Conservation (phyloP, 2,329 filamentous ascomycete genomes). For the Sclerotinia glacialis region DNA sequence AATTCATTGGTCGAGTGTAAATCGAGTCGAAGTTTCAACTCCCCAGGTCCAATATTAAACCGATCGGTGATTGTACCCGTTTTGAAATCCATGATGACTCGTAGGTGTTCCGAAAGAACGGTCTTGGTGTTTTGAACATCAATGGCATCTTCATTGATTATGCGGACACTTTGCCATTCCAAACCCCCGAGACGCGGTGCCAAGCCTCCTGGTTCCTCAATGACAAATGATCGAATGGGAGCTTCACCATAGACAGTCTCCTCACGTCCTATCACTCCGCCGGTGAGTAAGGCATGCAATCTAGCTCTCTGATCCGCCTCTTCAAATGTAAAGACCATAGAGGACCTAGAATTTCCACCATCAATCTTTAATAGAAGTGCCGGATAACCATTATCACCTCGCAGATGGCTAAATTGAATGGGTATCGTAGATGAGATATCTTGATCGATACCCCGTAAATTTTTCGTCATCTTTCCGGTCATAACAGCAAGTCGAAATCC, state of each 20-base stretch:
- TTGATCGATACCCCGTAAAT: conserved; percentile 73
- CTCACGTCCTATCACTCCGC: conserved; percentile 63
- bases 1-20: conserved; percentile 58
- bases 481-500: conserved; percentile 77
- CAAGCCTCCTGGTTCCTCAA: conserved; percentile 50
- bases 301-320: conserved; percentile 67
- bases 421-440: conserved; percentile 62
- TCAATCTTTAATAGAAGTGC: conserved; percentile 63
- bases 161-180: conserved; percentile 63
- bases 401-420: conserved; percentile 74
- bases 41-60: conserved; percentile 75
- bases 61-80: conserved; percentile 79
- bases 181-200: conserved; percentile 39
- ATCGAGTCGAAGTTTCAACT: conserved; percentile 65
- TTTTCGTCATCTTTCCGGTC: conserved; percentile 74
- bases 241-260: conserved; percentile 72
- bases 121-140: conserved; percentile 61
- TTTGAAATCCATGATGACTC: conserved; percentile 72
- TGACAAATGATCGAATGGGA: conserved; percentile 61
- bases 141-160: conserved; percentile 67
- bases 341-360: conserved; percentile 46
- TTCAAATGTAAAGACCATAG: conserved; percentile 74
- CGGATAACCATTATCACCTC: conserved; percentile 68
- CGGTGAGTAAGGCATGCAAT: conserved; percentile 71
- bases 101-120: conserved; percentile 72